These are phyloP conservation scores for Ceratocystis albifundus DNA, from an alignment of 2,329 filamentous ascomycete species.

Conservation along the genomic window DNA sequence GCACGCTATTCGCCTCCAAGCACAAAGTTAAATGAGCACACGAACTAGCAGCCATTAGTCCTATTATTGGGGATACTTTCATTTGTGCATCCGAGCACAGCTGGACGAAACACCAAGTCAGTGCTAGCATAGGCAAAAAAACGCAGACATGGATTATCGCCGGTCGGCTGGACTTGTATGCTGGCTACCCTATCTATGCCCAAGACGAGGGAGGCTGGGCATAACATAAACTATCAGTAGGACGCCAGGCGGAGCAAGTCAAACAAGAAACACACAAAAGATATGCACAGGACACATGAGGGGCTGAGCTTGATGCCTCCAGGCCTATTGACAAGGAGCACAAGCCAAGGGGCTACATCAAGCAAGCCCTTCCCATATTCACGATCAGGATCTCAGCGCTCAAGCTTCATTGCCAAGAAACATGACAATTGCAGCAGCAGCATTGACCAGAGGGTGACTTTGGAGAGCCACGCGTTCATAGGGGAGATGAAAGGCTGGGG, in stretches of 20 bases:
- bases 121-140: too few relatives aligned
- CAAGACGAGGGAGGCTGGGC: neutral
- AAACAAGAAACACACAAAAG: too few relatives aligned
- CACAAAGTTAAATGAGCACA: neutral
- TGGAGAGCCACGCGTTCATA: neutral
- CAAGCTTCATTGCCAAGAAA: conserved; percentile 7
- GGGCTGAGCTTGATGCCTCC: neutral
- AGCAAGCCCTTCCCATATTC: too few relatives aligned
- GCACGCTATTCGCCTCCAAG: neutral
- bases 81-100: conserved; percentile 8
- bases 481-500: neutral
- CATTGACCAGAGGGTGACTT: conserved; percentile 2
- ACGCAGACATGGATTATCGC: too few relatives aligned
- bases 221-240: neutral
- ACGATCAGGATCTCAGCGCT: neutral
- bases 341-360: neutral
- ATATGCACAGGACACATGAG: neutral
- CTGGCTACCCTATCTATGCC: neutral
- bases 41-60: neutral
- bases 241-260: neutral
- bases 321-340: neutral
- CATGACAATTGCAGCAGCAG: neutral
- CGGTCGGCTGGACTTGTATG: neutral
- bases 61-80: neutral
- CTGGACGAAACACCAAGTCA: neutral